Evolutionary conservation across 768 basidiomycete genomes (phyloP).

Genomic region (Boletus coccyginus): DNA sequence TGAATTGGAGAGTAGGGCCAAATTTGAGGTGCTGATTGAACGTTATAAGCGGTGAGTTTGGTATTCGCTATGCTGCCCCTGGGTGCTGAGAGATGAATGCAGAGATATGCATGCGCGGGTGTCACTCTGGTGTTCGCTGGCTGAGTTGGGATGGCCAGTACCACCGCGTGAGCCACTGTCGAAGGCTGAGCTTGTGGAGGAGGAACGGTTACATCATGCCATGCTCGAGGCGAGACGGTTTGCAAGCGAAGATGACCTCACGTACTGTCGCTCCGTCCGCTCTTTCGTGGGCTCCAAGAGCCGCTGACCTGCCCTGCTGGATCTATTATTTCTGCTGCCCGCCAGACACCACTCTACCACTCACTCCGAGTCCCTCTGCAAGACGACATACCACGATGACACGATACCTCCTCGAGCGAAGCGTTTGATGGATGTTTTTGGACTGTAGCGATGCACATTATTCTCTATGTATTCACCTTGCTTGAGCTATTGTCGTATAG

Average conservation of each 20-base stretch:
- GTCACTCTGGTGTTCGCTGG: slow-evolving; percentile 62
- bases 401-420: slow-evolving; percentile 18
- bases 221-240: slow-evolving; percentile 56
- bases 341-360: background rate
- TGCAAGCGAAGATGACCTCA: slow-evolving; percentile 51
- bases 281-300: slow-evolving; percentile 60
- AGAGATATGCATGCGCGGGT: slow-evolving; percentile 69
- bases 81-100: slow-evolving; percentile 1
- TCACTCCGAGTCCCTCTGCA: slow-evolving; percentile 4
- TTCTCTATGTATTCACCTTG: slow-evolving; percentile 22
- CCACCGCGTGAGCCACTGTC: slow-evolving; percentile 61
- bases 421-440: slow-evolving; percentile 6
- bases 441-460: slow-evolving; percentile 22
- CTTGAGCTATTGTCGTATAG: background rate
- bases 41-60: slow-evolving; percentile 50
- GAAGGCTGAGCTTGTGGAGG: slow-evolving; percentile 68
- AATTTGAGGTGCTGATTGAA: slow-evolving; percentile 58
- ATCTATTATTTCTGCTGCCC: background rate
- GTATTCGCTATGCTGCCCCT: background rate
- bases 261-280: slow-evolving; percentile 57
- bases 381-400: slow-evolving; percentile 26
- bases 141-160: slow-evolving; percentile 54
- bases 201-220: slow-evolving; percentile 57
- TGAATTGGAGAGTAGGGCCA: slow-evolving; percentile 52
- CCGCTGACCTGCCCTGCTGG: slow-evolving; percentile 8